A percentile compares a stretch with the other conserved stretches of the same genome.
Evolutionary conservation across 305 asterid genomes (phyloP).

Genomic region (Fraxinus nigra): DNA sequence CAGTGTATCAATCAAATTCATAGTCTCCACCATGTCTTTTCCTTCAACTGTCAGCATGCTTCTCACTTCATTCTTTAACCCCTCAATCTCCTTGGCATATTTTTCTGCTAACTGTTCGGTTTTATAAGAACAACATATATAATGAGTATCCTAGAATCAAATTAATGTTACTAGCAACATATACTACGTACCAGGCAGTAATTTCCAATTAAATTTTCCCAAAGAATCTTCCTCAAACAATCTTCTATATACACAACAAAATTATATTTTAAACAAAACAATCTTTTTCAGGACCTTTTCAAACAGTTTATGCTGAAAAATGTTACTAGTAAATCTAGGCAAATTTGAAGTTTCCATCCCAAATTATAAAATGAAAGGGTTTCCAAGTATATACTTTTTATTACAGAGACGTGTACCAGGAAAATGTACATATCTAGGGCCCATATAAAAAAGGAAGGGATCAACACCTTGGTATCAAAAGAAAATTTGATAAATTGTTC

Average conservation of each 20-base stretch:
- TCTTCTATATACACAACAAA: neutral
- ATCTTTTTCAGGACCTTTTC: neutral
- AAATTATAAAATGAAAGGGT: neutral
- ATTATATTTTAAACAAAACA: too few relatives aligned
- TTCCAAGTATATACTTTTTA: neutral
- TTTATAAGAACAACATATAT: neutral
- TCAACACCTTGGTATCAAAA: neutral
- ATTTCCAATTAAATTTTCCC: neutral
- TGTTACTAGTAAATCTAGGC: neutral
- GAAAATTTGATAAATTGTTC: neutral
- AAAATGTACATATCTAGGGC: neutral
- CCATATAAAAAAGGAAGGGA: neutral
- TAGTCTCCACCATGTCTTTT: neutral
- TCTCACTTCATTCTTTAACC: neutral
- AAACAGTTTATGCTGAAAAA: neutral
- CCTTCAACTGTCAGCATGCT: neutral
- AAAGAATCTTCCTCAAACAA: neutral
- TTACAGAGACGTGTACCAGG: neutral
- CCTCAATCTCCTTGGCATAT: neutral
- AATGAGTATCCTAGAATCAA: neutral
- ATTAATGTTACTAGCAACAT: neutral
- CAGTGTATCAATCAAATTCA: neutral
- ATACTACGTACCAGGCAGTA: neutral
- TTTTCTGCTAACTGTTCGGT: neutral
- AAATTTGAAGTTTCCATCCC: neutral